phyloP scores from a whole-genome alignment of 192 early-diverging fungal species.

The Phlyctochytrium arcticum region DNA sequence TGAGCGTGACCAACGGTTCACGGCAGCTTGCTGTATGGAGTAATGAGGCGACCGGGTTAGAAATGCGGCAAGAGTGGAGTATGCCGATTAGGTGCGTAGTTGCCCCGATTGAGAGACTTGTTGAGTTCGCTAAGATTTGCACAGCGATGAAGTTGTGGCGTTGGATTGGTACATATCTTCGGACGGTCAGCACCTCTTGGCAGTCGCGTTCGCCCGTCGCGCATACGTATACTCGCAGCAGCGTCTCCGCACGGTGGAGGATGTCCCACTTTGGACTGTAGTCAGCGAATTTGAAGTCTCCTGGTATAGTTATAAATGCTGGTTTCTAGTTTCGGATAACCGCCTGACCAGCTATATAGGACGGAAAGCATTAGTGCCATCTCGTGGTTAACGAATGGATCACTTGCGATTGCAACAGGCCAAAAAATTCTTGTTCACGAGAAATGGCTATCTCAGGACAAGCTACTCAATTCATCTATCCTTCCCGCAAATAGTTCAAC shows the following conservation, averaged over 20 bases:
- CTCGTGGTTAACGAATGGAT: slow-evolving; percentile 49
- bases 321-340: too few species aligned
- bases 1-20: background rate
- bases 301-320: too few species aligned
- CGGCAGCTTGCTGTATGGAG: slow-evolving; percentile 41
- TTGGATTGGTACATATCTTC: slow-evolving; percentile 72
- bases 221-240: slow-evolving; percentile 62
- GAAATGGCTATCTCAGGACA: slow-evolving; percentile 55
- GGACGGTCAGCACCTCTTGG: slow-evolving; percentile 69
- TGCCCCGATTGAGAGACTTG: background rate
- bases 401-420: slow-evolving; percentile 54
- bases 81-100: slow-evolving; percentile 28
- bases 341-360: slow-evolving; percentile 5
- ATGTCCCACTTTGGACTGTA: slow-evolving; percentile 44
- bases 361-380: slow-evolving; percentile 16
- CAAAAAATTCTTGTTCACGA: slow-evolving; percentile 54
- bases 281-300: slow-evolving; percentile 54
- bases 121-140: background rate
- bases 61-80: slow-evolving; percentile 40
- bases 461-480: background rate
- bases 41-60: slow-evolving; percentile 40
- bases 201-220: slow-evolving; percentile 49
- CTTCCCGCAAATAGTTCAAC: background rate
- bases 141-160: slow-evolving; percentile 49
- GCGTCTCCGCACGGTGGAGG: slow-evolving; percentile 34